phyloP scores from a whole-genome alignment of 2,329 filamentous ascomycete genomes.

The Stemphylium beticola region DNA sequence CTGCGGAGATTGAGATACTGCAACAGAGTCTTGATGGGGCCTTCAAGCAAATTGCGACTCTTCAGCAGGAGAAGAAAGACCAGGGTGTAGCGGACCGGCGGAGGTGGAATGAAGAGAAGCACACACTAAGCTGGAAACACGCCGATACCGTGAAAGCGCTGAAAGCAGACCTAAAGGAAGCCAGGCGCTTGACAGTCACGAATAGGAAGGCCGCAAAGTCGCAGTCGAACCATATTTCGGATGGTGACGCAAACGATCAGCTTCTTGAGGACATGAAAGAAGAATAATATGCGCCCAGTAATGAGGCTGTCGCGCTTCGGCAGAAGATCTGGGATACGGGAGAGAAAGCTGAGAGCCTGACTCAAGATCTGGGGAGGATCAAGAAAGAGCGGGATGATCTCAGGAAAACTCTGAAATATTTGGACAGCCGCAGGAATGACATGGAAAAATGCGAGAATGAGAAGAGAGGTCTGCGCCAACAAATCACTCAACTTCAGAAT shows the following conservation, averaged over 20 bases:
- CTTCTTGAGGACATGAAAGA: background rate
- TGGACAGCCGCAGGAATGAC: background rate
- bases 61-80: constrained; percentile 1
- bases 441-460: background rate
- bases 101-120: background rate
- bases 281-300: background rate
- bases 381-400: background rate
- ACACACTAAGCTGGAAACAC: background rate
- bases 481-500: too few relatives aligned
- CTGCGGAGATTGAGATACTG: background rate
- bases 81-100: constrained; percentile 2
- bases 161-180: background rate
- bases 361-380: too few relatives aligned
- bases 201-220: background rate
- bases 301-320: background rate
- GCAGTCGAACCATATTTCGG: background rate
- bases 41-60: background rate
- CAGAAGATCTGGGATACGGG: background rate
- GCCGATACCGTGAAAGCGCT: background rate
- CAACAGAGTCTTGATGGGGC: background rate
- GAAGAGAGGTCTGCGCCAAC: background rate
- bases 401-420: background rate
- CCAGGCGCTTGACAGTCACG: background rate
- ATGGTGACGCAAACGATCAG: background rate
- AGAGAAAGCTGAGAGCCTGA: too few relatives aligned